Evolutionary conservation across 148 eudicot genomes (phyloP), one percentile per base, ranked within the genome.

Genomic region (Heliamphora exappendiculata): DNA sequence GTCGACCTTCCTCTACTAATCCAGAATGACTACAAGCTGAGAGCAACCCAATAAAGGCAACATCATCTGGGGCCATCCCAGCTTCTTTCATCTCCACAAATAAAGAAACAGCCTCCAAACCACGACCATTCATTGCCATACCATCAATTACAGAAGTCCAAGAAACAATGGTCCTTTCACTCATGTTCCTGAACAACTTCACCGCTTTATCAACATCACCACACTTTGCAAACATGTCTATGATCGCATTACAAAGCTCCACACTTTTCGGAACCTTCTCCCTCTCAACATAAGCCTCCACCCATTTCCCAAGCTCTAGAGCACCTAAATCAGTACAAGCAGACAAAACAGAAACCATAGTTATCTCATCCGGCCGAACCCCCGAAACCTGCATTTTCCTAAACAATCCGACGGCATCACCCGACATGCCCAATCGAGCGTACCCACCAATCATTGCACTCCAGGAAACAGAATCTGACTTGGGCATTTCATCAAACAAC

Each of bases 11-110:
- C 33, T 90, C 86, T 55, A 89, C 89, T 62, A 91, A 80, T 53
- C 91, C 90, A 0, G 87, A 83, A 84, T 89, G 97, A 76, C 93
- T 88, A 81, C 93, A 91, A 78, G 93, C 93, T 39, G 83, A 78
- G 57, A 91, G 85, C 84, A 91, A 73, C n/a, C 90, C 90, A 1
- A 89, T 80, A 79, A 89, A 87, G 29, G 81, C 84, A 49, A 90
- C 88, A 67, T 79, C 86, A 70, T 91, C 91, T 0, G 89, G 92
- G 8, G 16, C 76, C 8, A 81, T 74, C 64, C 86, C 89, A 5
- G 42, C 34, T 70, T 55, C 66, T 53, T 34, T 83, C 93, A 88
- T 87, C 78, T 87, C 88, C 78, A 88, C 91, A 67, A 88, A 91
- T 34, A 89, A 78, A 3, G 87, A 78, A 72, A 88, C 76, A 51